phyloP scores from a whole-genome alignment of 257 asterid genomes.

The Nicotiana benthamiana region DNA sequence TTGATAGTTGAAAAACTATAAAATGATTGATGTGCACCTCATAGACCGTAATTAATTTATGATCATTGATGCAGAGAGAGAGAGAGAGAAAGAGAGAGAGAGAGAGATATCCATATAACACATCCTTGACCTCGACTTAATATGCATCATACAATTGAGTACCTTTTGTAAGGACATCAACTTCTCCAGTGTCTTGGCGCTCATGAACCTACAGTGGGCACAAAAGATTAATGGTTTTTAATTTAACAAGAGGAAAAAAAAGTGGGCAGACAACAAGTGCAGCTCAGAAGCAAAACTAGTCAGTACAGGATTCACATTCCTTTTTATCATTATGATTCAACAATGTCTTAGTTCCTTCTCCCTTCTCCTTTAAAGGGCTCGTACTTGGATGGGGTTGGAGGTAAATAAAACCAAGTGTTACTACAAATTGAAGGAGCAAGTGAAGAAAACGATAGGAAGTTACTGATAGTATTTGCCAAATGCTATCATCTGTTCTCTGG shows the following conservation, averaged over 20 bases:
- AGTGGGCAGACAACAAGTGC: background rate
- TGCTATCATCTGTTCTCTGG: background rate
- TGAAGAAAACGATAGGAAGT: background rate
- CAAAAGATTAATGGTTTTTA: background rate
- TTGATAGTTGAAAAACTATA: background rate
- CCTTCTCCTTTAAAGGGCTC: background rate
- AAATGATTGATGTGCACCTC: background rate
- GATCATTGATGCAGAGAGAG: background rate
- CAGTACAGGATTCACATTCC: background rate
- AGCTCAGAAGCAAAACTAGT: background rate
- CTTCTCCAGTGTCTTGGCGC: conserved; percentile 81
- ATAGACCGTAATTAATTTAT: background rate
- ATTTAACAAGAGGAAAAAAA: background rate
- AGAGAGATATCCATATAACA: background rate
- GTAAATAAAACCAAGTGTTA: background rate
- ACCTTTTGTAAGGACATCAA: conserved; percentile 97
- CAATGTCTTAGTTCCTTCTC: background rate
- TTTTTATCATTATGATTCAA: background rate
- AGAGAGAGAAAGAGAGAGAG: too few relatives aligned
- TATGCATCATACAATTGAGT: background rate
- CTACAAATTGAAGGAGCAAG: background rate
- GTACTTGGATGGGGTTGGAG: background rate
- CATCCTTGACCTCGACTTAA: background rate
- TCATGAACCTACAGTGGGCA: conserved; percentile 70
- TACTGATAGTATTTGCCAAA: background rate